Evolutionary conservation across 2,329 filamentous ascomycete genomes (phyloP).

Genomic region (Ascocoryne sarcoides): DNA sequence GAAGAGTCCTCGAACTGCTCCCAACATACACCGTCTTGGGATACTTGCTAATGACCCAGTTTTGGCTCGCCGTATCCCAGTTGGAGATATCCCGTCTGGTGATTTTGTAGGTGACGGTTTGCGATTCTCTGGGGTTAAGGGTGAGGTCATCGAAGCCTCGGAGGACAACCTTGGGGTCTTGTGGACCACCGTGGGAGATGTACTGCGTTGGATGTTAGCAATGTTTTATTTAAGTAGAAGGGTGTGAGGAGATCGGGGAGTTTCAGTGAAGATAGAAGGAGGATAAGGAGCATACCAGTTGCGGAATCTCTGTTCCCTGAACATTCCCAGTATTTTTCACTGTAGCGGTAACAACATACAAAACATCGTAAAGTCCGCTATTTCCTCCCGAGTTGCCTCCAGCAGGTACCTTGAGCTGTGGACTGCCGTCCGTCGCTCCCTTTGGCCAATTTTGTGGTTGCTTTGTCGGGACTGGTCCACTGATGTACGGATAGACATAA

Average conservation of each 20-base stretch:
- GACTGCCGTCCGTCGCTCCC: slow-evolving; percentile 34
- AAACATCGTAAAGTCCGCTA: slow-evolving; percentile 42
- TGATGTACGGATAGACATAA: slow-evolving; percentile 49
- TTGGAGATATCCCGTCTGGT: slow-evolving; percentile 78
- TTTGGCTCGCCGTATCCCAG: slow-evolving; percentile 70
- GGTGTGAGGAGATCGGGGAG: slow-evolving; percentile 15
- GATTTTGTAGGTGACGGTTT: slow-evolving; percentile 58
- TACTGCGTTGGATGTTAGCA: slow-evolving; percentile 48
- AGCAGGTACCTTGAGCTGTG: slow-evolving; percentile 38
- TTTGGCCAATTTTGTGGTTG: slow-evolving; percentile 27
- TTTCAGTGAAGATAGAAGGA: slow-evolving; percentile 12
- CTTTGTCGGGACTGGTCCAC: slow-evolving; percentile 31
- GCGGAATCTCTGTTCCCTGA: slow-evolving; percentile 47
- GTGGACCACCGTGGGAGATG: slow-evolving; percentile 67
- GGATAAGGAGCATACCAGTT: slow-evolving; percentile 32
- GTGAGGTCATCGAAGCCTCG: slow-evolving; percentile 73
- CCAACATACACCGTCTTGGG: slow-evolving; percentile 28
- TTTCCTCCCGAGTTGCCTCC: slow-evolving; percentile 46
- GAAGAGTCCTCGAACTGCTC: slow-evolving; percentile 20
- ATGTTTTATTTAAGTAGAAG: slow-evolving; percentile 34
- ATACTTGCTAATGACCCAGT: slow-evolving; percentile 56
- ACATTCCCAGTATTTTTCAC: slow-evolving; percentile 48
- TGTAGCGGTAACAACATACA: slow-evolving; percentile 43
- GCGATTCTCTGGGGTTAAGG: slow-evolving; percentile 57
- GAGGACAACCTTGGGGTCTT: slow-evolving; percentile 59